Evolutionary conservation across 768 basidiomycete genomes (phyloP).

Genomic region (Lactifluus echinatus): DNA sequence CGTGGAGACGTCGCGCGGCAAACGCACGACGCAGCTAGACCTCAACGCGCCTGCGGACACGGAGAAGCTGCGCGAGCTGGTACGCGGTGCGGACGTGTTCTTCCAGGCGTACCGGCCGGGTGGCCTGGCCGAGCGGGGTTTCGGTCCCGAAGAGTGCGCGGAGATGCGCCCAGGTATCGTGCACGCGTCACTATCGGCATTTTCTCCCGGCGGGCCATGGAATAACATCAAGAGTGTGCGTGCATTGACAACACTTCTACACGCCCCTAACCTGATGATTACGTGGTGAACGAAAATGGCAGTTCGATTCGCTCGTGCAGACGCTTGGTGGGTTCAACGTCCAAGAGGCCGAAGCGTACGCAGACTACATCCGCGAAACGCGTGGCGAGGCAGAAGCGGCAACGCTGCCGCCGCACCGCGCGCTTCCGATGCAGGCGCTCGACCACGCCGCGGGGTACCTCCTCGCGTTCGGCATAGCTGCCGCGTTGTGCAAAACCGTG

Average conservation of each 20-base stretch:
- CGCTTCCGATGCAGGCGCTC: conserved; percentile 49
- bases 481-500: conserved; percentile 45
- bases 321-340: conserved; percentile 51
- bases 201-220: conserved; percentile 54
- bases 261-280: not conserved
- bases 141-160: conserved; percentile 36
- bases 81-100: conserved; percentile 44
- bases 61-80: conserved; percentile 30
- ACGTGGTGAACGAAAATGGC: not conserved
- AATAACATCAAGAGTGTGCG: conserved; percentile 42
- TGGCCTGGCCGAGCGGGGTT: conserved; percentile 39
- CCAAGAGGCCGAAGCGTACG: conserved; percentile 46
- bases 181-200: conserved; percentile 45
- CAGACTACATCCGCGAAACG: conserved; percentile 22
- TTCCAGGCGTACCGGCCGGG: conserved; percentile 53
- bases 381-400: conserved; percentile 9
- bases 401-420: conserved; percentile 24
- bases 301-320: conserved; percentile 62
- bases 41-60: conserved; percentile 30
- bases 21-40: conserved; percentile 54
- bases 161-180: conserved; percentile 38
- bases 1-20: conserved; percentile 52
- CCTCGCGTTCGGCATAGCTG: conserved; percentile 49
- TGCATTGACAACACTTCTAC: too few relatives aligned
- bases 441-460: conserved; percentile 55